phyloP scores from a whole-genome alignment of 495 filamentous ascomycete species.

The Daldinia bambusicola region DNA sequence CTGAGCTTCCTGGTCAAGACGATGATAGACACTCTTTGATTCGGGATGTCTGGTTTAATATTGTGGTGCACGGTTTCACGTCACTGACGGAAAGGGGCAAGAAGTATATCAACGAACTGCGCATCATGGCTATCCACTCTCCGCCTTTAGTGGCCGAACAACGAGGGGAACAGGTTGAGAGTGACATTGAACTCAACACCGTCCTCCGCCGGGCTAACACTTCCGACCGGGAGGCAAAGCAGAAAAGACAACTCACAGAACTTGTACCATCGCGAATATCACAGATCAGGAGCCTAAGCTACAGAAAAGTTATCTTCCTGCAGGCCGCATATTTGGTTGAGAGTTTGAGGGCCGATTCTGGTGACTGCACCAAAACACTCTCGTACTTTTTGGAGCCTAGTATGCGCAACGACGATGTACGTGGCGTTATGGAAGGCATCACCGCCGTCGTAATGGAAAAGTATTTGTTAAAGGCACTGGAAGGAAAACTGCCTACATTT shows the following conservation, averaged over 20 bases:
- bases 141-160: slow-evolving; percentile 85
- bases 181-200: slow-evolving; percentile 93
- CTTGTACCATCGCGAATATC: slow-evolving; percentile 78
- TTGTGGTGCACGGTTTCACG: slow-evolving; percentile 91
- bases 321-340: slow-evolving; percentile 88
- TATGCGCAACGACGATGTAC: slow-evolving; percentile 79
- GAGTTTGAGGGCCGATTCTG: slow-evolving; percentile 79
- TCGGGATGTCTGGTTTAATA: slow-evolving; percentile 97
- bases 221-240: slow-evolving; percentile 76
- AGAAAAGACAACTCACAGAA: slow-evolving; percentile 77
- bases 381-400: slow-evolving; percentile 92
- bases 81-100: slow-evolving; percentile 73
- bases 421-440: slow-evolving; percentile 86
- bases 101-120: slow-evolving; percentile 74
- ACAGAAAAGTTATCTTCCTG: slow-evolving; percentile 89
- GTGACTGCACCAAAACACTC: slow-evolving; percentile 86
- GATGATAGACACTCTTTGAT: slow-evolving; percentile 75
- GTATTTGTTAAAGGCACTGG: slow-evolving; percentile 77
- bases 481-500: slow-evolving; percentile 75
- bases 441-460: slow-evolving; percentile 75
- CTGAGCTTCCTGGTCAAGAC: slow-evolving; percentile 57
- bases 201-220: slow-evolving; percentile 84
- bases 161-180: slow-evolving; percentile 86
- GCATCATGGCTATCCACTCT: slow-evolving; percentile 83
- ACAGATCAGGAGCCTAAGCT: slow-evolving; percentile 81